Base-by-base conservation (phyloP, 2,329 filamentous ascomycete species). In the Malbranchea cinnamomea region DNA sequence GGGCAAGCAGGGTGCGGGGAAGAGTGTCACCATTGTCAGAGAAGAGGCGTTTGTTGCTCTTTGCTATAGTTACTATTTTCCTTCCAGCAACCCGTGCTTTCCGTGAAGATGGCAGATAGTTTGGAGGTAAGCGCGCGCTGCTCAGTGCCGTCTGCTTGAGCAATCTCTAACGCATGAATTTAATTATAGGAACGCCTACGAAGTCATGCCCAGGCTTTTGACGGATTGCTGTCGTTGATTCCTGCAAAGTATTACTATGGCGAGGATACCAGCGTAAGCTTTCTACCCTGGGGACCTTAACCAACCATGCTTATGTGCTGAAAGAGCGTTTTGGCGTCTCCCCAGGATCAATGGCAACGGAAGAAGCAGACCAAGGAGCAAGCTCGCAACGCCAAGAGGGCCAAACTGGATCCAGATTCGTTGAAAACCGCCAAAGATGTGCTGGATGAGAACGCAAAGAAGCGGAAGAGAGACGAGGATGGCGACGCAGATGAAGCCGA, bases 321-420 rank as follows among this genome's bases (percentile, higher is more conserved):
- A 27, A n/a, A n/a, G n/a, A n/a, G n/a, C 20, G 18, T 32, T 23
- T 13, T 22, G 38, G 32, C 34, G 31, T 33, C 36, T 36, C 8
- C 29, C 30, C 48, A 92, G 83, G 79, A 89, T 46, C 83, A 94
- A 75, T 92, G 84, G 83, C 74, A 76, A 53, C 78, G 78, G 50
- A 92, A 89, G 60, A 95, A 95, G 63, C 85, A 95, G 60, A 87
- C 83, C 29, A 93, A 92, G 53, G 79, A 83, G 54, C 71, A 93
- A 55, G 81, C 81, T 36, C 72, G 74, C 38, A 75, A 78, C 42
- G 80, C 83, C 33, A 84, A 84, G 59, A 71, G 77, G 49, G 82
- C 79, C 36, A 95, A 94, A 60, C 68, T 95, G 23, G 82, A 95
- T 47, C 85, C 89, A 15, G 82, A 87, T 41, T 84, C 83, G 48